Evolutionary conservation across 2,329 filamentous ascomycete species (phyloP), one percentile per base, ranked within the genome.

Genomic region (Trichoderma cornu-damae): DNA sequence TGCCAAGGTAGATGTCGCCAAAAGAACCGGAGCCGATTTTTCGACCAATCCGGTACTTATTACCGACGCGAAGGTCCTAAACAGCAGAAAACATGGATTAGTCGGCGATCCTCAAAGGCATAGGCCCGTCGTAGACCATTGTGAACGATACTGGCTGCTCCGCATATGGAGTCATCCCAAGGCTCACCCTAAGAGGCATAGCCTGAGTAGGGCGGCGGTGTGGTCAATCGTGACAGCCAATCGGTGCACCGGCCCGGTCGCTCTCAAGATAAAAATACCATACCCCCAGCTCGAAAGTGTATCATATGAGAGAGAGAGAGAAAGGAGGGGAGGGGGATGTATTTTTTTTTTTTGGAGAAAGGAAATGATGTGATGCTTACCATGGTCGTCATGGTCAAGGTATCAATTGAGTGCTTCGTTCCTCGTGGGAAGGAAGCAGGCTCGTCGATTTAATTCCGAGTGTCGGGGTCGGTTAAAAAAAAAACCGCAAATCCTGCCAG

Each of bases 21-120:
- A 99, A 99, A 70, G 87, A 92, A 66, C 94, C 94, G 67, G 91
- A 96, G 67, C 94, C 94, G 70, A 99, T 99, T 84, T 99, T 99
- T 69, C 94, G 90, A 74, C 94, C 94, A 75, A 99, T 97, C 69
- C 94, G 91, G 85, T 99, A 99, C 73, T 99, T 97, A 76, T 97
- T 97, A 77, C 94, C 94, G 77, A 99, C 94, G 71, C 94, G 91
- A 69, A 99, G 86, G 85, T 99, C 94, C 93, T 97, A 69, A 35
- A 34, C 12, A 24, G 32, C 28, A 42, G 6, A 46, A 30, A 6
- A 46, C 35, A 48, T 3, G 60, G n/a, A n/a, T 69, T 63, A 68
- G 65, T 34, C 18, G 50, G 16, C 24, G n/a, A 22, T 44, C n/a
- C n/a, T 37, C 34, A 42, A 28, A 14, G 24, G 22, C 11, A 20